phyloP scores from a whole-genome alignment of 106 monocot genomes.

The Dioscorea dumetorum region DNA sequence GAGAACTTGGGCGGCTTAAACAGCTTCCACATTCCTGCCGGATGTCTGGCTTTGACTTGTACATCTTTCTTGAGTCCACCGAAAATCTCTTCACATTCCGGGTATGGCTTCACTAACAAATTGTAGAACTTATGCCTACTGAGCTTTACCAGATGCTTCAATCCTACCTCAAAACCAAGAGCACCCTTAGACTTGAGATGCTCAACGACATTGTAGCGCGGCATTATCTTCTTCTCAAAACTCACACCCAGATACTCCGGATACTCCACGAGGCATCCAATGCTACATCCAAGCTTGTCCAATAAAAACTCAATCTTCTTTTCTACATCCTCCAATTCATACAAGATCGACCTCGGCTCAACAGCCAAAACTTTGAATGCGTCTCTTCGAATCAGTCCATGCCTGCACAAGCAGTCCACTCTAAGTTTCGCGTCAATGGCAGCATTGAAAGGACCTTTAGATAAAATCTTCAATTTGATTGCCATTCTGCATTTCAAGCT shows the following conservation, averaged over 20 bases:
- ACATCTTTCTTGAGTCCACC: constrained; percentile 2
- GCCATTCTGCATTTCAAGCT: constrained; percentile 60
- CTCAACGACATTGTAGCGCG: constrained; percentile 62
- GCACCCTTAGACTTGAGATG: constrained; percentile 45
- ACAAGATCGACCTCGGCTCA: constrained; percentile 69
- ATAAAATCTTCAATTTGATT: constrained; percentile 52
- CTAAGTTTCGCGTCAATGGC: constrained; percentile 43
- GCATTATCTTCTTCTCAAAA: constrained; percentile 71
- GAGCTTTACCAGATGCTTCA: constrained; percentile 58
- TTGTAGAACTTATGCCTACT: constrained; percentile 74
- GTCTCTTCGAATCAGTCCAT: constrained; percentile 72
- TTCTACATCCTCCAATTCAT: constrained; percentile 52
- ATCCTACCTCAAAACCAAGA: constrained; percentile 50
- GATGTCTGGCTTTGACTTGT: constrained; percentile 26
- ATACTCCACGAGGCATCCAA: constrained; percentile 55
- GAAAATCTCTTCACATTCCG: constrained; percentile 58
- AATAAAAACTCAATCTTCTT: constrained; percentile 75
- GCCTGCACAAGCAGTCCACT: constrained; percentile 54
- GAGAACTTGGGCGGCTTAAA: constrained; percentile 49
- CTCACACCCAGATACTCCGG: constrained; percentile 84
- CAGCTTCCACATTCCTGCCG: constrained; percentile 64
- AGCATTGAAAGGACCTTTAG: constrained; percentile 36
- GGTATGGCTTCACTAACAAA: constrained; percentile 86
- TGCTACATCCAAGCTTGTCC: constrained; percentile 31
- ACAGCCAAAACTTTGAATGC: constrained; percentile 55